Conservation (phyloP, 2,329 filamentous ascomycete genomes). For the Diaporthe helianthi region DNA sequence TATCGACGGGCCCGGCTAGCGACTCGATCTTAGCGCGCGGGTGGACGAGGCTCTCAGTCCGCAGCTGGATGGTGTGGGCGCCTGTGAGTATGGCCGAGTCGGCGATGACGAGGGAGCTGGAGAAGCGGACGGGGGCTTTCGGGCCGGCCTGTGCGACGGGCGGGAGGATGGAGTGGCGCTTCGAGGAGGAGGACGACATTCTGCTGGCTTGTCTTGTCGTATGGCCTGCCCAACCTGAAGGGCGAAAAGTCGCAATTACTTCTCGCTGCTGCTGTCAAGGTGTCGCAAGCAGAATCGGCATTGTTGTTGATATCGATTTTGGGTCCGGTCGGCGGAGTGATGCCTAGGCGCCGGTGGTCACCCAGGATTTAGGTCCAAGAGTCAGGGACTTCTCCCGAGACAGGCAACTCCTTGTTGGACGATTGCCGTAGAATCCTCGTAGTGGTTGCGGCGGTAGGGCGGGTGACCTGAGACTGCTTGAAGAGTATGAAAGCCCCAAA, state of each 20-base stretch:
- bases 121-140: constrained; percentile 68
- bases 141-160: constrained; percentile 60
- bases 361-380: not conserved
- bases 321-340: constrained; percentile 25
- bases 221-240: not conserved
- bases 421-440: not conserved
- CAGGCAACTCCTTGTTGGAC: not conserved
- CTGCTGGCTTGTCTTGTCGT: not conserved
- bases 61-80: constrained; percentile 78
- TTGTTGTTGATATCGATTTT: constrained; percentile 12
- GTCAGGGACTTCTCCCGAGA: not conserved
- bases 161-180: constrained; percentile 64
- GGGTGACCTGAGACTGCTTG: not conserved
- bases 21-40: constrained; percentile 83
- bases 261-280: not conserved
- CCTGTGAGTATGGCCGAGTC: constrained; percentile 72
- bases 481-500: not conserved
- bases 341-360: not conserved
- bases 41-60: constrained; percentile 82
- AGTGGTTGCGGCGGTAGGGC: not conserved
- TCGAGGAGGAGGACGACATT: constrained; percentile 54
- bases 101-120: constrained; percentile 65
- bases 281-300: not conserved
- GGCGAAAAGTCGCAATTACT: too few species aligned
- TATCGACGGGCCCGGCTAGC: constrained; percentile 76